Conservation (phyloP, 2,329 filamentous ascomycete genomes). For the Pseudocercospora crystallina region DNA sequence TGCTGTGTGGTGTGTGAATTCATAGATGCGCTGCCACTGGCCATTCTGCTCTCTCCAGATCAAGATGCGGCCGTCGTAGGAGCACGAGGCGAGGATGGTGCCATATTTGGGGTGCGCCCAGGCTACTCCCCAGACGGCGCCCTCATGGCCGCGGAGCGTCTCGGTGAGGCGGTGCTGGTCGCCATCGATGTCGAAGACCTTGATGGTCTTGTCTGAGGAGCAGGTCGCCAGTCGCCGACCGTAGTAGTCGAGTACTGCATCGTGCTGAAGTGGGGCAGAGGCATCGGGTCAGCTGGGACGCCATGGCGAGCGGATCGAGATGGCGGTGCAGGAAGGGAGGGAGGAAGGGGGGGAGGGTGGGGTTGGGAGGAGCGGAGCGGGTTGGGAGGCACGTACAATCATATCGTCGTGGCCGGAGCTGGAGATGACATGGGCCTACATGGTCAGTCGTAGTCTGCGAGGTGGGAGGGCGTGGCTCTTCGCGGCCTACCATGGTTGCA, state of each 20-base stretch:
- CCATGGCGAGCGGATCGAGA: too few species aligned
- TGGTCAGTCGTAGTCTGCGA: too few species aligned
- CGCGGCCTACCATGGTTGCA: too few species aligned
- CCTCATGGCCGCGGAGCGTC: conserved; percentile 97
- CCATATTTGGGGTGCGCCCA: conserved; percentile 99
- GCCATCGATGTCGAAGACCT: conserved; percentile 97
- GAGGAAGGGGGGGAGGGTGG: background rate
- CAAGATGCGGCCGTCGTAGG: conserved; percentile 96
- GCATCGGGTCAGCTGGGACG: background rate
- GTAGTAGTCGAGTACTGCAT: conserved; percentile 98
- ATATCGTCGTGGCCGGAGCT: conserved; percentile 96
- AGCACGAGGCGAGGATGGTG: conserved; percentile 92
- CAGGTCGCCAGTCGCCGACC: conserved; percentile 93
- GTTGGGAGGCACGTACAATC: conserved; percentile 75
- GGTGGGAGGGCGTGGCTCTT: too few species aligned
- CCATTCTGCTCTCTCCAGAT: conserved; percentile 86
- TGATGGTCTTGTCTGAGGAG: conserved; percentile 97
- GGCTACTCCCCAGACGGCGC: conserved; percentile 94
- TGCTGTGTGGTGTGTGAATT: conserved; percentile 90
- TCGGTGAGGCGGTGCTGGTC: conserved; percentile 86
- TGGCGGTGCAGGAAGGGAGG: too few species aligned
- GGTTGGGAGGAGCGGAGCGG: background rate
- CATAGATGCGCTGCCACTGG: conserved; percentile 75
- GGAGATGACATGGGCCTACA: conserved; percentile 73
- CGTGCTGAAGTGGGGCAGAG: conserved; percentile 59